A percentile compares a stretch with the other conserved stretches of the same genome.
These are phyloP conservation scores for Wickerhamomyces sp. DNA, from an alignment of 1,139 yeast species.

Conservation along the genomic window DNA sequence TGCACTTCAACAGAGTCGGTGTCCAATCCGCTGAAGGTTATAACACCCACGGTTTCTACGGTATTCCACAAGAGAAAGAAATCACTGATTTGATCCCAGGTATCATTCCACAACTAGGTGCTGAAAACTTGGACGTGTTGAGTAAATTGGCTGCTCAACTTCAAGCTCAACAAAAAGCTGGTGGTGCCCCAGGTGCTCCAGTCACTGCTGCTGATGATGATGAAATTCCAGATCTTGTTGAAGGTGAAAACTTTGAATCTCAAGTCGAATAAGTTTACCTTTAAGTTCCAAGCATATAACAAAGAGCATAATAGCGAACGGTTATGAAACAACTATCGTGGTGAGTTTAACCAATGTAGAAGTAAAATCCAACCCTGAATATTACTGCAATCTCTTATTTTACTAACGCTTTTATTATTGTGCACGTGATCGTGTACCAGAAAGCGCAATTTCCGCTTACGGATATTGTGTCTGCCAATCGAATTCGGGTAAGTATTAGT, in stretches of 20 bases:
- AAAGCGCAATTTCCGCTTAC: too few species aligned
- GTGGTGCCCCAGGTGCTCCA: too few species aligned
- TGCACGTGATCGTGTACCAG: too few species aligned
- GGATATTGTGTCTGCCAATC: too few species aligned
- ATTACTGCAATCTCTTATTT: too few species aligned
- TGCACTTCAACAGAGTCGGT: conserved; percentile 93
- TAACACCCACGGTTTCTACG: conserved; percentile 94
- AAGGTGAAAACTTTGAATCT: conserved; percentile 91
- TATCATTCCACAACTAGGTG: conserved; percentile 94
- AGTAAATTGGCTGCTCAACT: conserved; percentile 87
- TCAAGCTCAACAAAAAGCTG: conserved; percentile 54
- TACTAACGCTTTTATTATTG: too few species aligned
- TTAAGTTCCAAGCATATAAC: too few species aligned
- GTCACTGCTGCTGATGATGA: conserved; percentile 38
- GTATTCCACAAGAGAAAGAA: conserved; percentile 91
- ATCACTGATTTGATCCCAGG: conserved; percentile 92
- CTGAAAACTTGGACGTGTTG: conserved; percentile 89
- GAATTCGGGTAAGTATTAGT: too few species aligned
- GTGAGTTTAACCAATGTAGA: too few species aligned
- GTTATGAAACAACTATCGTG: too few species aligned
- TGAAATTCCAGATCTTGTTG: conserved; percentile 86
- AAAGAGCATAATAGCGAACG: too few species aligned
- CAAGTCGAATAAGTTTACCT: conserved; percentile 56
- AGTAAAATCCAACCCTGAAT: too few species aligned
- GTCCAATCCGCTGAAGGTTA: conserved; percentile 89